Evolutionary conservation across 805 yeast species (phyloP), one percentile per base, ranked within the genome.

Genomic region (Yarrowia osloensis): DNA sequence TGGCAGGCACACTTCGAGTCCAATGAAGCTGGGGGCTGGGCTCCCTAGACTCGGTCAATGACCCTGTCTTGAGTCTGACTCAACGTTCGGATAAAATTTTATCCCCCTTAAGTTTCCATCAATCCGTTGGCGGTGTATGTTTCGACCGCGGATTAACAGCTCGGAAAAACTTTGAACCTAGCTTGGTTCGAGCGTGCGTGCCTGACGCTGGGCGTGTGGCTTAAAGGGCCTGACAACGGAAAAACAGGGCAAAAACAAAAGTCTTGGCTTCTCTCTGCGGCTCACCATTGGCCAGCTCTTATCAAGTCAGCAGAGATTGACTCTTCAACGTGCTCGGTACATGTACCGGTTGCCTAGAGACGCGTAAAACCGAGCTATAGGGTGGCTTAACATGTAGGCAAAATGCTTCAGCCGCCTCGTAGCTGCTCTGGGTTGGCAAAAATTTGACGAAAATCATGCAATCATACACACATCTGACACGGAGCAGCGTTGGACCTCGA

Each of bases 81-180:
- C 35, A 24, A 26, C 33, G 33, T 17, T 47, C 49, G 35, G 52
- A 46, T 9, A 46, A 42, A 47, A 47, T 28, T 47, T 47, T 47
- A 47, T 28, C 35, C 15, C 52, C 35, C 35, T 47, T 47, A 47
- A 47, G 52, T 47, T 47, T 47, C 17, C 24, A n/a, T 28, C 13
- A 12, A 11, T 22, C 39, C 15, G 39, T 28, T 42, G 28, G 21
- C 22, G 31, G 21, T 42, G 1, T 15, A 46, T 26, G 19, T 47
- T 47, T 49, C 19, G n/a, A 19, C 42, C 40, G 57, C 59, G 59
- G 59, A 52, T 35, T 33, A 52, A 35, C 59, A 22, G 59, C 33
- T 35, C 61, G 61, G 61, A 54, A 35, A 37, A 54, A 54, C 61
- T 37, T 54, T 54, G 42, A 54, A 54, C 61, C 24, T 54, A 35